phyloP scores from a whole-genome alignment of 352 stramenopile species.

The Globisporangium alternatum region DNA sequence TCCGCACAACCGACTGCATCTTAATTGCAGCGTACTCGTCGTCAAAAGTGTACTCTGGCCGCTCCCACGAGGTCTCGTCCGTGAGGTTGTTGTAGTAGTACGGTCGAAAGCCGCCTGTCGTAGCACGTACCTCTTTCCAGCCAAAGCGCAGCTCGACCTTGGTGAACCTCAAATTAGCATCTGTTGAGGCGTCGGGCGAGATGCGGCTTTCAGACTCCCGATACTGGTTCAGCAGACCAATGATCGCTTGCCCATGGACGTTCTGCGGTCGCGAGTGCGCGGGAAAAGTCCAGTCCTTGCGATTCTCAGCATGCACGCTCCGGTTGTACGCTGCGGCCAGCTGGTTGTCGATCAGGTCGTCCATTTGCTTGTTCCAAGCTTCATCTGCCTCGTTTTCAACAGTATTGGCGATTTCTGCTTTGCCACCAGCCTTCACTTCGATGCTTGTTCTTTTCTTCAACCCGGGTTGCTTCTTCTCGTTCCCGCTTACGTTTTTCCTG shows the following conservation, averaged over 20 bases:
- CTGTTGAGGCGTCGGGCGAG: constrained; percentile 14
- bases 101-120: not conserved
- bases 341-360: constrained; percentile 13
- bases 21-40: constrained; percentile 61
- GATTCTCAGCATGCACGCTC: constrained; percentile 48
- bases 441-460: not conserved
- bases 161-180: constrained; percentile 42
- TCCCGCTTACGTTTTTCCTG: not conserved
- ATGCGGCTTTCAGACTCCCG: constrained; percentile 27
- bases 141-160: constrained; percentile 59
- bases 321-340: constrained; percentile 42
- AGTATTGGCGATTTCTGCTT: not conserved
- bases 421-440: not conserved
- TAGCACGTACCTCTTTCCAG: constrained; percentile 43
- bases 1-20: constrained; percentile 59
- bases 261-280: constrained; percentile 46
- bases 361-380: constrained; percentile 14
- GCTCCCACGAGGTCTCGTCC: constrained; percentile 46
- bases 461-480: not conserved
- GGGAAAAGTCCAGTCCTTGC: constrained; percentile 51
- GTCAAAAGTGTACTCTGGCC: constrained; percentile 62
- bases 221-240: constrained; percentile 42
- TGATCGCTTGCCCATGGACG: constrained; percentile 38
- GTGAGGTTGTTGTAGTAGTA: constrained; percentile 59
- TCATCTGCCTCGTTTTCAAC: constrained; percentile 2